Evolutionary conservation across 768 basidiomycete genomes (phyloP).

Genomic region (Rhodocollybia butyracea): DNA sequence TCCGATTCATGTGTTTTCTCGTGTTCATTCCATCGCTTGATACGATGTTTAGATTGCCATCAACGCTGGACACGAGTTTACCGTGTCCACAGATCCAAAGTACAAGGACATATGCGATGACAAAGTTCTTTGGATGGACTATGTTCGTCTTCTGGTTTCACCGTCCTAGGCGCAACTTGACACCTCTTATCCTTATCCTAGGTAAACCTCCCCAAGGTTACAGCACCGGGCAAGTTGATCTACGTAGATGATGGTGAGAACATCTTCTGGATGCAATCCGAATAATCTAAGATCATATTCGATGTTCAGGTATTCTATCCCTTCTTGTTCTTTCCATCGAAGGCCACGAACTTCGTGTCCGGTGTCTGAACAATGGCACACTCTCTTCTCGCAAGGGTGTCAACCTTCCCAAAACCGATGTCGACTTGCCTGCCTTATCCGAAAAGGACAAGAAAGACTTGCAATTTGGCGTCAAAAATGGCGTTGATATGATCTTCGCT

Average conservation of each 20-base stretch:
- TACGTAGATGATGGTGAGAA: slow-evolving; percentile 90
- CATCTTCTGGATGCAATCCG: neutral
- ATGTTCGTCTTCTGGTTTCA: slow-evolving; percentile 52
- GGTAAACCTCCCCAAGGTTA: slow-evolving; percentile 93
- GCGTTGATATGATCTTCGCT: slow-evolving; percentile 98
- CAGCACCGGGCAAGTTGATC: slow-evolving; percentile 94
- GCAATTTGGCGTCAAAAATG: slow-evolving; percentile 92
- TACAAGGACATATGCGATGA: slow-evolving; percentile 78
- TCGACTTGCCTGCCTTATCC: slow-evolving; percentile 95
- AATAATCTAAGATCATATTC: neutral
- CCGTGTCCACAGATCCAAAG: slow-evolving; percentile 78
- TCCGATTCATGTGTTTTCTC: neutral
- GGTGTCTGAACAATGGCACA: slow-evolving; percentile 85
- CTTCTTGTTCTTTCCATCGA: slow-evolving; percentile 91
- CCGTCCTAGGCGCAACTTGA: neutral
- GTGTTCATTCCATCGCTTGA: slow-evolving; percentile 6
- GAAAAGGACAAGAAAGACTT: slow-evolving; percentile 98
- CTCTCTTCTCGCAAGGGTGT: slow-evolving; percentile 98
- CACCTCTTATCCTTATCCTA: slow-evolving; percentile 23
- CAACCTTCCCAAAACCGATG: slow-evolving; percentile 96
- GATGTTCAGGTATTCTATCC: slow-evolving; percentile 69
- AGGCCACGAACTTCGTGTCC: slow-evolving; percentile 75
- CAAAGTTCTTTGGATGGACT: slow-evolving; percentile 90
- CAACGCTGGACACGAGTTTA: slow-evolving; percentile 91
- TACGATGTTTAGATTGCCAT: slow-evolving; percentile 66